phyloP scores from a whole-genome alignment of 2,329 filamentous ascomycete species.

The Ophiosphaerella herpotricha region DNA sequence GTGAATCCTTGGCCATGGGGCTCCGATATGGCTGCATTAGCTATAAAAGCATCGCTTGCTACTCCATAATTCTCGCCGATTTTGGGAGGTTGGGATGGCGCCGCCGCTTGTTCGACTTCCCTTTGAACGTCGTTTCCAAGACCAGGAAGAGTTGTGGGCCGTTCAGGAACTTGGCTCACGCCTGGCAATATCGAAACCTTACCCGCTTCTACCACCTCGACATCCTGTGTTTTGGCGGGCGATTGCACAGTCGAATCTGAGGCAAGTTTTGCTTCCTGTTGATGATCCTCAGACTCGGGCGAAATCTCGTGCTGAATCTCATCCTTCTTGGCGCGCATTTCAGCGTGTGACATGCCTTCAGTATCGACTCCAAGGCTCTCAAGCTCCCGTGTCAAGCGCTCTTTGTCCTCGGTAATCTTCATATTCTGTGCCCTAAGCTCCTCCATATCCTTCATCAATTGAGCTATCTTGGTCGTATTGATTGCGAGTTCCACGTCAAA shows the following conservation, averaged over 20 bases:
- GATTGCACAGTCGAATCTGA: not conserved
- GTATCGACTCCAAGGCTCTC: conserved; percentile 54
- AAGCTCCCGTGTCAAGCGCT: conserved; percentile 54
- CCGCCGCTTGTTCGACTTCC: not conserved
- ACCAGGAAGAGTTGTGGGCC: conserved; percentile 15
- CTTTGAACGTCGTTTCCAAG: conserved; percentile 9
- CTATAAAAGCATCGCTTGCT: too few relatives aligned
- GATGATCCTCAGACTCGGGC: conserved; percentile 6
- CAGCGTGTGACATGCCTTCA: conserved; percentile 51
- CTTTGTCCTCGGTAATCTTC: conserved; percentile 49
- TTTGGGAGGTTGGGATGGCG: not conserved
- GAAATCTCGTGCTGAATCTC: conserved; percentile 41
- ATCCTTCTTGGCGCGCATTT: conserved; percentile 50
- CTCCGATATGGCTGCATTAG: not conserved
- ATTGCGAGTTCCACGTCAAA: conserved; percentile 52
- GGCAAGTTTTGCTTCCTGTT: not conserved
- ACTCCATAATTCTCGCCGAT: not conserved
- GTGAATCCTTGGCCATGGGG: conserved; percentile 11
- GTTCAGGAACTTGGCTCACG: conserved; percentile 1
- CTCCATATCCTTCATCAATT: conserved; percentile 52
- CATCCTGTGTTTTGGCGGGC: not conserved
- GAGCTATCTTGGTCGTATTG: conserved; percentile 46
- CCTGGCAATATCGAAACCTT: not conserved
- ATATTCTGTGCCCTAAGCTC: conserved; percentile 45
- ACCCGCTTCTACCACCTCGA: not conserved